These are phyloP conservation scores for Solanum piurae DNA, from an alignment of 257 asterid genomes.

Conservation along the genomic window DNA sequence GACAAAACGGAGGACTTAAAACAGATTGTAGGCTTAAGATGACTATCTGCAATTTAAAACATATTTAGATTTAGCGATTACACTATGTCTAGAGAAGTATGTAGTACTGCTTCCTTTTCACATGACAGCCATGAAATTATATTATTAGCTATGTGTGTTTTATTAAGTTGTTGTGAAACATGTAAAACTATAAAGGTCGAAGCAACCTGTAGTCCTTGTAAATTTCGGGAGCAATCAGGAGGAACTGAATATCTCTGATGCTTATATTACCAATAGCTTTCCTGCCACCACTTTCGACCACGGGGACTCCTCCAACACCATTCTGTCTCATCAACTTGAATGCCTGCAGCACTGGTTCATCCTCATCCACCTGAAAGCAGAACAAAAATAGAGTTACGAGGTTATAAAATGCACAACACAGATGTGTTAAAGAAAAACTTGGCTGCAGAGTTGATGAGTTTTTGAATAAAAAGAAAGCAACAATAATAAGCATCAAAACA, in stretches of 20 bases:
- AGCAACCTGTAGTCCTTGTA: slow-evolving; percentile 76
- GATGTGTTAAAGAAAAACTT: not conserved
- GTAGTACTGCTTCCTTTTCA: not conserved
- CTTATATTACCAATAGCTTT: slow-evolving; percentile 90
- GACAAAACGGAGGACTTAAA: not conserved
- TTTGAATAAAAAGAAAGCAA: not conserved
- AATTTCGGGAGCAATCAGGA: slow-evolving; percentile 86
- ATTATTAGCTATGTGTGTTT: not conserved
- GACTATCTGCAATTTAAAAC: not conserved
- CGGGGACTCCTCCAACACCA: slow-evolving; percentile 92
- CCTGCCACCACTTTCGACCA: slow-evolving; percentile 58
- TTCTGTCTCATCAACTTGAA: slow-evolving; percentile 82
- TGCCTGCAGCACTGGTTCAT: slow-evolving; percentile 94
- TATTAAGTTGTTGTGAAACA: not conserved
- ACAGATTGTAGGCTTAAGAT: not conserved
- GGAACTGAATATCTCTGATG: slow-evolving; percentile 92
- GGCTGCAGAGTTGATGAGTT: not conserved
- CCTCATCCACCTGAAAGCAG: slow-evolving; percentile 53
- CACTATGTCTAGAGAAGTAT: not conserved
- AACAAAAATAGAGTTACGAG: not conserved
- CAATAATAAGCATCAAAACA: not conserved
- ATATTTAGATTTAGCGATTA: not conserved
- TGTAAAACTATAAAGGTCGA: not conserved
- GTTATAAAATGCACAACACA: not conserved
- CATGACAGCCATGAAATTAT: not conserved